These are phyloP conservation scores for Coniosporium tulheliwenetii DNA, from an alignment of 2,329 filamentous ascomycete species.

Conservation along the genomic window DNA sequence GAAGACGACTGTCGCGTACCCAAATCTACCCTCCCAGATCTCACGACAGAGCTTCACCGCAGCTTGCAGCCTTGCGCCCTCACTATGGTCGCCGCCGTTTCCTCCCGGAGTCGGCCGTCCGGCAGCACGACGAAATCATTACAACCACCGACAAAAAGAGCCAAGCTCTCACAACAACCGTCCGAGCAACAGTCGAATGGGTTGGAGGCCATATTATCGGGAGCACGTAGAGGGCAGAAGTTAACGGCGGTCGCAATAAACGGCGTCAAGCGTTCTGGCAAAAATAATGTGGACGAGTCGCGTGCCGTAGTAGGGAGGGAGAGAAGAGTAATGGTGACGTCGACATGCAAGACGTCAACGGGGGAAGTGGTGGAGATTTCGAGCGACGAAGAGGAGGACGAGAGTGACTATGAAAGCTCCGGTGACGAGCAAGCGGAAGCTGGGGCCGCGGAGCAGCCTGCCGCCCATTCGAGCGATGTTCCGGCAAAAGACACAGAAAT, in stretches of 20 bases:
- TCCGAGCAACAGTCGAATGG: conserved; percentile 11
- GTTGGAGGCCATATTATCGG: conserved; percentile 17
- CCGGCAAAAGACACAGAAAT: conserved; percentile 7
- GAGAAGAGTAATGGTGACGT: conserved; percentile 27
- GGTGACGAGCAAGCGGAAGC: conserved; percentile 13
- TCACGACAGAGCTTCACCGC: neutral
- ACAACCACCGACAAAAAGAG: conserved; percentile 19
- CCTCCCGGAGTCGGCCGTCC: conserved; percentile 11
- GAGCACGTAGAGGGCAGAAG: conserved; percentile 15
- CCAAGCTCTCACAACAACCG: conserved; percentile 15
- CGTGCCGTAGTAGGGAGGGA: conserved; percentile 36
- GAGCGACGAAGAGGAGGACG: conserved; percentile 23
- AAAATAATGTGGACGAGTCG: conserved; percentile 41
- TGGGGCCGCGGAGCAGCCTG: conserved; percentile 1
- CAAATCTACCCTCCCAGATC: too few relatives aligned
- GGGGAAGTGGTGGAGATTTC: conserved; percentile 30
- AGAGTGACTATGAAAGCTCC: conserved; percentile 15
- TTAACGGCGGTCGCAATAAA: conserved; percentile 33
- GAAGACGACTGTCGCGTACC: too few relatives aligned
- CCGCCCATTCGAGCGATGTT: conserved; percentile 3
- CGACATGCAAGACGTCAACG: conserved; percentile 17
- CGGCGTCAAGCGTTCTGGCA: conserved; percentile 33
- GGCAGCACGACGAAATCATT: conserved; percentile 11
- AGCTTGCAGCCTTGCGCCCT: neutral
- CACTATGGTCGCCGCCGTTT: conserved; percentile 18